Evolutionary conservation across 768 basidiomycete genomes (phyloP).

Genomic region (Collybiopsis luxurians): DNA sequence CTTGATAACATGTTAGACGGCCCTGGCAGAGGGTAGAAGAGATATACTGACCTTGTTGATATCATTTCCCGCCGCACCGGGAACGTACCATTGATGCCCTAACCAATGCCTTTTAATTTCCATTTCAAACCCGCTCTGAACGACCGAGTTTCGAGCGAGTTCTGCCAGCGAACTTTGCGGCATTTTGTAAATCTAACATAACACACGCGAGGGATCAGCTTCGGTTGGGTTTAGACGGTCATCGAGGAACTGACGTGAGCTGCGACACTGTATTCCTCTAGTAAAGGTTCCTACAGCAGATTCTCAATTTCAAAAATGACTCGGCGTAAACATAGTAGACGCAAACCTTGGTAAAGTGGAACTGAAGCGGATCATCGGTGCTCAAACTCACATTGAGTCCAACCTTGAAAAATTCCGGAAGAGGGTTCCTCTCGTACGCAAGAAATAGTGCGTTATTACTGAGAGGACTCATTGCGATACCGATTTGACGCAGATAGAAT

Average conservation of each 20-base stretch:
- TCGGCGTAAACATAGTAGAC: not conserved
- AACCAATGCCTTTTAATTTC: slow-evolving; percentile 95
- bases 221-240: not conserved
- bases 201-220: not conserved
- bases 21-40: not conserved
- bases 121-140: slow-evolving; percentile 99
- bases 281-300: slow-evolving; percentile 70
- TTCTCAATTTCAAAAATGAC: not conserved
- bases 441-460: slow-evolving; percentile 98
- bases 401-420: slow-evolving; percentile 95
- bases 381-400: slow-evolving; percentile 96
- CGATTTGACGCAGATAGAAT: slow-evolving; percentile 97
- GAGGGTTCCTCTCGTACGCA: slow-evolving; percentile 94
- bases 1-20: slow-evolving; percentile 32
- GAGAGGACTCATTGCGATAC: slow-evolving; percentile 96
- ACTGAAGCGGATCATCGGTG: slow-evolving; percentile 94
- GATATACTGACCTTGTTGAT: slow-evolving; percentile 75
- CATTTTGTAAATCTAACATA: slow-evolving; percentile 92
- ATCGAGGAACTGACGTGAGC: slow-evolving; percentile 67
- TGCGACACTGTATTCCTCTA: slow-evolving; percentile 98
- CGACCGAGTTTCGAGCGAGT: slow-evolving; percentile 95
- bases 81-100: slow-evolving; percentile 89
- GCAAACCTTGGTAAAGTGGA: slow-evolving; percentile 94
- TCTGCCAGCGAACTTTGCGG: slow-evolving; percentile 94
- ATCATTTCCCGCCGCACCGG: slow-evolving; percentile 91